A percentile compares a stretch with the other conserved stretches of the same genome.
phyloP scores from a whole-genome alignment of 2,329 filamentous ascomycete species.

The Colletotrichum spaethianum region DNA sequence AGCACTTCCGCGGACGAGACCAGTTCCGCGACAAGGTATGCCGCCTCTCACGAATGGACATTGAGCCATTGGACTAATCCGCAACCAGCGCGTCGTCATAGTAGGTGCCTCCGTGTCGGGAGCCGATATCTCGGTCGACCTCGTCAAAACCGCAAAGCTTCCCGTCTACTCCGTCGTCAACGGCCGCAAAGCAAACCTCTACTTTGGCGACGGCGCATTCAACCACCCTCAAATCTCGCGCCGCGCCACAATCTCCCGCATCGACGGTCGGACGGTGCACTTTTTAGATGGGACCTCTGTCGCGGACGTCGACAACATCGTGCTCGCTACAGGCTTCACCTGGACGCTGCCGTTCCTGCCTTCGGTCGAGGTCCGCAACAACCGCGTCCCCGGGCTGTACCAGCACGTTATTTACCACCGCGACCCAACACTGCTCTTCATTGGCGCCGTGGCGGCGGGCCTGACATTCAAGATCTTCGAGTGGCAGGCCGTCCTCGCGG shows the following conservation, averaged over 20 bases:
- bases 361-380: constrained; percentile 64
- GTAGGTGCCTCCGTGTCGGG: constrained; percentile 77
- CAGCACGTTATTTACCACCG: constrained; percentile 69
- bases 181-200: constrained; percentile 63
- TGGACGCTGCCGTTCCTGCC: constrained; percentile 76
- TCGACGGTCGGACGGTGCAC: constrained; percentile 64
- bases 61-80: neutral
- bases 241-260: constrained; percentile 62
- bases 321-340: constrained; percentile 77
- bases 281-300: constrained; percentile 70
- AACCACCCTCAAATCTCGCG: constrained; percentile 67
- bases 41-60: neutral
- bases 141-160: constrained; percentile 59
- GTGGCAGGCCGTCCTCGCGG: constrained; percentile 76
- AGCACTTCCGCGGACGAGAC: constrained; percentile 65
- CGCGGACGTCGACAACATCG: constrained; percentile 70
- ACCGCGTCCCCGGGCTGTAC: constrained; percentile 69
- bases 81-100: constrained; percentile 67
- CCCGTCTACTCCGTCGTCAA: constrained; percentile 68
- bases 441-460: constrained; percentile 70
- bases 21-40: constrained; percentile 61
- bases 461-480: constrained; percentile 79
- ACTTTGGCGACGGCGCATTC: constrained; percentile 73
- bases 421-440: constrained; percentile 70
- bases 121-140: constrained; percentile 71